Conservation (phyloP, 139 green algal genomes). For the Picochlorum costavermella region DNA sequence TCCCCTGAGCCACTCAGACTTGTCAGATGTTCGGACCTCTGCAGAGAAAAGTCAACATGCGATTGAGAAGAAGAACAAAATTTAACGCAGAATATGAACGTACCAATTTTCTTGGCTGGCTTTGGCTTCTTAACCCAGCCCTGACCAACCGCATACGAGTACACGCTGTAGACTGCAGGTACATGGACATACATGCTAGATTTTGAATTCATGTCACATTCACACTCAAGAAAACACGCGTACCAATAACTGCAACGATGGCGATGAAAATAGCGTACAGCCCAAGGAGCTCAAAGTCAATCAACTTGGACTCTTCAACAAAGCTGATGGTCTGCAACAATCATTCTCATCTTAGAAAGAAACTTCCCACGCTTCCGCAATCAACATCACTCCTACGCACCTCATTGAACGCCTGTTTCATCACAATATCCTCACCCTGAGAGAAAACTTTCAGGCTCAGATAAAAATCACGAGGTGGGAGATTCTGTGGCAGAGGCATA, state of each 20-base stretch:
- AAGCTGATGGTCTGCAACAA: slow-evolving; percentile 14
- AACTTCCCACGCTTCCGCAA: neutral
- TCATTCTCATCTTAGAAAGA: neutral
- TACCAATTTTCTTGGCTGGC: slow-evolving; percentile 6
- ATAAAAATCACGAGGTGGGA: slow-evolving; percentile 30
- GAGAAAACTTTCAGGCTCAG: slow-evolving; percentile 8
- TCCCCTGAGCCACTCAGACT: slow-evolving; percentile 15
- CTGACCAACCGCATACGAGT: slow-evolving; percentile 15
- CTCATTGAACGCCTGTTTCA: slow-evolving; percentile 1
- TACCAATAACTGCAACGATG: slow-evolving; percentile 6
- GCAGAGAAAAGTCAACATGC: neutral
- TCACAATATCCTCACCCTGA: neutral
- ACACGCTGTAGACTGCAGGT: slow-evolving; percentile 14
- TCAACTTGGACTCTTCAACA: slow-evolving; percentile 22
- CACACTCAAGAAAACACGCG: neutral
- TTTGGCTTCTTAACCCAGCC: slow-evolving; percentile 29
- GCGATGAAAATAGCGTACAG: slow-evolving; percentile 25
- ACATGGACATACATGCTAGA: neutral
- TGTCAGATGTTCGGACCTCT: slow-evolving; percentile 12
- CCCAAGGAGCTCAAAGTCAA: slow-evolving; percentile 30
- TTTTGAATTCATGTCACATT: neutral
- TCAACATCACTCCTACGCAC: neutral
- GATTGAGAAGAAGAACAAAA: neutral
- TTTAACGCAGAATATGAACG: neutral
- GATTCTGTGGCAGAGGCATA: slow-evolving; percentile 20